Conservation (phyloP, 495 filamentous ascomycete species). For the Aspergillus affinis region DNA sequence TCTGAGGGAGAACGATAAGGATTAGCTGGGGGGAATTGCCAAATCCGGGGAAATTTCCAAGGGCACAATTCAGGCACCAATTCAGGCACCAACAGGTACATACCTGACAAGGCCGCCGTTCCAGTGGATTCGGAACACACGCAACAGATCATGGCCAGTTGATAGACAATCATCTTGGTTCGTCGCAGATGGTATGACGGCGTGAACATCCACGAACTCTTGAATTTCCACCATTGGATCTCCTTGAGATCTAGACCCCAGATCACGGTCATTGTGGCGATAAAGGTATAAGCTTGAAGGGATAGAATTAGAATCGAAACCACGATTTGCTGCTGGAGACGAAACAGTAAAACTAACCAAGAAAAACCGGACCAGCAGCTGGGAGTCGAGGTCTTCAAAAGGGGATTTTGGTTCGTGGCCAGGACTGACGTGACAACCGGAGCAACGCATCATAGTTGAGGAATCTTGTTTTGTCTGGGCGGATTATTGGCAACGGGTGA, state of each 20-base stretch:
- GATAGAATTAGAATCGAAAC: neutral
- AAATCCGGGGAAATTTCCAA: neutral
- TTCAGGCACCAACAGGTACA: slow-evolving; percentile 1
- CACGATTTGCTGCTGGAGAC: too few species aligned
- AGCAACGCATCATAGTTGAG: too few species aligned
- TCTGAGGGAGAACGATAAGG: slow-evolving; percentile 23
- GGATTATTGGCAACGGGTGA: neutral
- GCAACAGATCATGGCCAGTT: slow-evolving; percentile 52
- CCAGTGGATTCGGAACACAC: slow-evolving; percentile 52
- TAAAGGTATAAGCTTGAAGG: neutral
- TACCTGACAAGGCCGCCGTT: slow-evolving; percentile 50
- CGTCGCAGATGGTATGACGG: slow-evolving; percentile 47
- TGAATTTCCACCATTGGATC: slow-evolving; percentile 53
- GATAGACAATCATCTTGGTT: slow-evolving; percentile 55
- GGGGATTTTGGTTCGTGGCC: neutral
- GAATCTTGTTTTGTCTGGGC: neutral
- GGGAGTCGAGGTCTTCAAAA: neutral
- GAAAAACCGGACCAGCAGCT: neutral
- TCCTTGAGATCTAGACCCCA: slow-evolving; percentile 53
- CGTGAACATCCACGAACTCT: slow-evolving; percentile 50
- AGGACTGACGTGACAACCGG: neutral
- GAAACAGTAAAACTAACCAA: too few species aligned
- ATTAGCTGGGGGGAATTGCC: slow-evolving; percentile 1
- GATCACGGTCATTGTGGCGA: slow-evolving; percentile 40
- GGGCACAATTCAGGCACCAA: too few species aligned